Conservation (phyloP, 2,329 filamentous ascomycete species). For the Zymoseptoria brevis region DNA sequence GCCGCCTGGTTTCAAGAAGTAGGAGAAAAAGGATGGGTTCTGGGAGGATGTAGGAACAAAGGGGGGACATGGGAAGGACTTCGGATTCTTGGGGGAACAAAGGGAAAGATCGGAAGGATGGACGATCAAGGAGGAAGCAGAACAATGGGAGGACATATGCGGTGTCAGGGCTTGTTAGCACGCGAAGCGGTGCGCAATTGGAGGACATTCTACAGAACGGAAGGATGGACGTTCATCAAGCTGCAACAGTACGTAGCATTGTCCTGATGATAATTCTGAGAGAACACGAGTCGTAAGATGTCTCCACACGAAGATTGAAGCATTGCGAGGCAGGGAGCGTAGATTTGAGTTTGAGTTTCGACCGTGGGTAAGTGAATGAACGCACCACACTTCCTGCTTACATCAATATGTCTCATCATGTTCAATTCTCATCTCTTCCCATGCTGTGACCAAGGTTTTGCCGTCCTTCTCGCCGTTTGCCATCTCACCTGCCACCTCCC, state of each 20-base stretch:
- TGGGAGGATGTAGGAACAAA: neutral
- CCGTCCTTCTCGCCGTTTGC: neutral
- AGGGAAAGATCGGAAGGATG: neutral
- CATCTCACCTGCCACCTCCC: neutral
- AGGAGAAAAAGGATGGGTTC: no score
- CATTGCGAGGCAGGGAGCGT: no score
- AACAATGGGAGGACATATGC: neutral
- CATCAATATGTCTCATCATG: no score
- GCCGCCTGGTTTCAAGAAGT: neutral
- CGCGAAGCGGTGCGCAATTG: neutral
- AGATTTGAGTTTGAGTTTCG: no score
- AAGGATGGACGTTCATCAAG: neutral
- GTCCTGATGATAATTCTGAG: neutral
- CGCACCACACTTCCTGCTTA: no score
- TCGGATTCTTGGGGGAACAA: neutral
- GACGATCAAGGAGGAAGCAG: neutral
- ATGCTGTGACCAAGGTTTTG: neutral
- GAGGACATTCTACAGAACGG: neutral
- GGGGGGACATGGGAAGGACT: neutral
- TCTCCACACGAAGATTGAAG: no score
- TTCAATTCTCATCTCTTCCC: neutral
- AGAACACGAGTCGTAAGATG: neutral
- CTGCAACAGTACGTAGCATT: neutral
- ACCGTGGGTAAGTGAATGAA: no score
- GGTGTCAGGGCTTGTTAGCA: neutral